Evolutionary conservation across 495 filamentous ascomycete species (phyloP).

Genomic region (Neurospora hispaniola): DNA sequence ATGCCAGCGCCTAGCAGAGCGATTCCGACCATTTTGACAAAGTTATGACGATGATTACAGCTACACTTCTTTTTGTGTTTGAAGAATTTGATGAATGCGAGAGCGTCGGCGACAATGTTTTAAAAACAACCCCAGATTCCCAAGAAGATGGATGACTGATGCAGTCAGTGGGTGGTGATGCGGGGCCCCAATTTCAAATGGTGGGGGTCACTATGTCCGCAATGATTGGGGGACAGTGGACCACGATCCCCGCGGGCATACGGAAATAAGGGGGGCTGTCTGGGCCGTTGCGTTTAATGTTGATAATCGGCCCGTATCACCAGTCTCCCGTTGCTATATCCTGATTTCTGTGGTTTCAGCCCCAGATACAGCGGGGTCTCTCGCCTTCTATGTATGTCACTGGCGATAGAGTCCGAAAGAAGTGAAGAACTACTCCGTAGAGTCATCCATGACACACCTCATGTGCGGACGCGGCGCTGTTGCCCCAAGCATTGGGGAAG

Average conservation of each 20-base stretch:
- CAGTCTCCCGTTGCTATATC: neutral
- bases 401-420: neutral
- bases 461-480: neutral
- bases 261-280: neutral
- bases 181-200: neutral
- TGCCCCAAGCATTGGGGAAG: neutral
- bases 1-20: slow-evolving; percentile 59
- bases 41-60: neutral
- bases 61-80: neutral
- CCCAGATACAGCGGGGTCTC: neutral
- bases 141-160: neutral
- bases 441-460: neutral
- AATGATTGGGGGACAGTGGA: neutral
- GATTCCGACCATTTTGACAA: slow-evolving; percentile 36
- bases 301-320: neutral
- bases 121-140: neutral
- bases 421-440: neutral
- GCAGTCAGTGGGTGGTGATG: neutral
- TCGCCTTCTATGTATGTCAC: neutral
- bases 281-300: neutral
- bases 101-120: neutral
- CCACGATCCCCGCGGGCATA: neutral
- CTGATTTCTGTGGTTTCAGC: neutral
- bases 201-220: neutral
- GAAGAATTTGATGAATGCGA: neutral